These are phyloP conservation scores for Barnettozyma pratensis DNA, from an alignment of 805 yeast species.

Conservation along the genomic window DNA sequence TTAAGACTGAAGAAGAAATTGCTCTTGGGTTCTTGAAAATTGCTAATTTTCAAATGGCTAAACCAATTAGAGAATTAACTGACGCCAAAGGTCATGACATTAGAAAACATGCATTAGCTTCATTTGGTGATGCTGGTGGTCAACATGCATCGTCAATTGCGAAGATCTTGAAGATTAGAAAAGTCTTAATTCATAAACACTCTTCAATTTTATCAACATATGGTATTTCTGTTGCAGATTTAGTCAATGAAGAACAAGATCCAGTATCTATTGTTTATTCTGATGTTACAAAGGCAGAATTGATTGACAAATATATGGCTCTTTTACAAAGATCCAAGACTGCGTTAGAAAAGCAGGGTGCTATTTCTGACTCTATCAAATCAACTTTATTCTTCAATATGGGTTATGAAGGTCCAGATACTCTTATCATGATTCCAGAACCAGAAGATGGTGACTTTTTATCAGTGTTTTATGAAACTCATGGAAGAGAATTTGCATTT, in stretches of 20 bases:
- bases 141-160: constrained; percentile 43
- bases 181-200: constrained; percentile 40
- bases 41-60: constrained; percentile 43
- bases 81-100: constrained; percentile 41
- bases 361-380: constrained; percentile 20
- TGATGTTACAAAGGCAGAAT: constrained; percentile 10
- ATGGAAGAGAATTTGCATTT: constrained; percentile 33
- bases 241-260: constrained; percentile 25
- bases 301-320: constrained; percentile 8
- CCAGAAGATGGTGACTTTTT: constrained; percentile 23
- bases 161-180: constrained; percentile 33
- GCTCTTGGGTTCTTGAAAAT: constrained; percentile 43
- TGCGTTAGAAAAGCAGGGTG: constrained; percentile 22
- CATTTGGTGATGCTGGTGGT: constrained; percentile 49
- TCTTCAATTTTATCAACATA: constrained; percentile 44
- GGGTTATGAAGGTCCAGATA: constrained; percentile 44
- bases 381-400: constrained; percentile 32
- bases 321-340: constrained; percentile 9
- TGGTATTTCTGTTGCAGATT: constrained; percentile 39
- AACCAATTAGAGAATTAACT: constrained; percentile 41
- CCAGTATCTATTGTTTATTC: constrained; percentile 26
- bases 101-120: constrained; percentile 37
- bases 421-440: constrained; percentile 32
- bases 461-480: constrained; percentile 25
- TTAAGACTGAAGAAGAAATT: constrained; percentile 36